Evolutionary conservation across 2,329 filamentous ascomycete genomes (phyloP), one percentile per base, ranked within the genome.

Genomic region (Pseudogymnoascus sp.): DNA sequence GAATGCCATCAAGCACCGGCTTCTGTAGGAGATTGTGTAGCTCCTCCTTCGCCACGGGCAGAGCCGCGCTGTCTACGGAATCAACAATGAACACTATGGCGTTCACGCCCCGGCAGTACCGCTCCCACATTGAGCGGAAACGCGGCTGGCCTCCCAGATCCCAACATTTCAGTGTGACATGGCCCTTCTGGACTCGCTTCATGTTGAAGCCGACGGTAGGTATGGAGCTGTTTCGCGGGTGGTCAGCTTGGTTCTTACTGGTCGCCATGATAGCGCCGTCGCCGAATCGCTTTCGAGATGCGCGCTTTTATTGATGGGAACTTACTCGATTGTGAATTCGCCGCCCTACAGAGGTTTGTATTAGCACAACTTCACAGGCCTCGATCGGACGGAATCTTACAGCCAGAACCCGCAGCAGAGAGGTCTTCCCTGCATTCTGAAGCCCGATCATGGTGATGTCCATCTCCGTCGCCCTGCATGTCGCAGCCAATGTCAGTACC

Each of bases 151-250:
- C 95, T 70, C 95, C 95, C 68, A 99, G 86, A 79, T 99, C 95
- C 95, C 95, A 99, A 78, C 95, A 99, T 79, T 98, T 98, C 72
- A 99, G 83, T 71, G 95, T 96, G 75, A 99, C 95, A 84, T 98
- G 93, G 70, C 95, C 95, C 74, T 95, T 93, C 79, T 97, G 93
- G 71, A 99, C 92, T 70, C 90, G 89, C 83, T 98, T 98, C 87
- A 97, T 96, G 78, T 98, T 99, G 82, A 98, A 98, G 68, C 95
- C 95, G 72, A 99, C 93, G 14, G 95, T 99, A 66, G 95, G 95
- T 76, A 98, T 97, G 69, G 93, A 96, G 81, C 93, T 98, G 80
- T 73, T 78, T 69, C 72, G 74, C 69, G 73, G 69, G 68, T 70
- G 69, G 72, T 80, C 76, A 78, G 75, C 71, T 67, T 69, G 68